phyloP scores from a whole-genome alignment of 2,329 filamentous ascomycete genomes.

The Cryphonectria carpinicola region DNA sequence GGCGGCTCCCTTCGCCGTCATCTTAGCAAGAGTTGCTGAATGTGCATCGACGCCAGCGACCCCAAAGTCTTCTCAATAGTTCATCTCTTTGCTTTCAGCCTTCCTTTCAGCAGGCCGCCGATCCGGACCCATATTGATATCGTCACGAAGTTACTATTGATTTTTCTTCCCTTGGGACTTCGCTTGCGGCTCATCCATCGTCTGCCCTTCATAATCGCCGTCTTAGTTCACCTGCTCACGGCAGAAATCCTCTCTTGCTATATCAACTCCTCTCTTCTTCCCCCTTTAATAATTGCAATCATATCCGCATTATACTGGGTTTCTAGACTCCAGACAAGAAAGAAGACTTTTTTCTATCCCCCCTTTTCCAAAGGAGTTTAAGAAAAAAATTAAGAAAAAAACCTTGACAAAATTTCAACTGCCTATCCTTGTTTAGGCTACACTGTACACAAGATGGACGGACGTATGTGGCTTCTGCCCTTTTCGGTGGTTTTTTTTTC shows the following conservation, averaged over 20 bases:
- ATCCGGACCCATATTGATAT: conserved; percentile 26
- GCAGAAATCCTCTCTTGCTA: not conserved
- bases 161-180: conserved; percentile 17
- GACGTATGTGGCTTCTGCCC: conserved; percentile 27
- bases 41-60: conserved; percentile 26
- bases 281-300: not conserved
- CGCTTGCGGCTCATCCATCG: conserved; percentile 4
- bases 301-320: conserved; percentile 8
- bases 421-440: not conserved
- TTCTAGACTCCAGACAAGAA: not conserved
- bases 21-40: conserved; percentile 5
- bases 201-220: conserved; percentile 16
- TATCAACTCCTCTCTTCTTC: conserved; percentile 4
- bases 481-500: no score
- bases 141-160: conserved; percentile 26
- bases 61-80: conserved; percentile 28
- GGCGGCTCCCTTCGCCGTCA: conserved; percentile 8
- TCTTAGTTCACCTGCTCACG: not conserved
- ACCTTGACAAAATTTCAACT: not conserved
- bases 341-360: not conserved
- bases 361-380: not conserved
- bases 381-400: not conserved
- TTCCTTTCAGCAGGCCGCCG: conserved; percentile 26
- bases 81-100: conserved; percentile 25
- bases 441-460: conserved; percentile 26